phyloP scores from a whole-genome alignment of 2,329 filamentous ascomycete species.

The Dichotomopilus funicola region DNA sequence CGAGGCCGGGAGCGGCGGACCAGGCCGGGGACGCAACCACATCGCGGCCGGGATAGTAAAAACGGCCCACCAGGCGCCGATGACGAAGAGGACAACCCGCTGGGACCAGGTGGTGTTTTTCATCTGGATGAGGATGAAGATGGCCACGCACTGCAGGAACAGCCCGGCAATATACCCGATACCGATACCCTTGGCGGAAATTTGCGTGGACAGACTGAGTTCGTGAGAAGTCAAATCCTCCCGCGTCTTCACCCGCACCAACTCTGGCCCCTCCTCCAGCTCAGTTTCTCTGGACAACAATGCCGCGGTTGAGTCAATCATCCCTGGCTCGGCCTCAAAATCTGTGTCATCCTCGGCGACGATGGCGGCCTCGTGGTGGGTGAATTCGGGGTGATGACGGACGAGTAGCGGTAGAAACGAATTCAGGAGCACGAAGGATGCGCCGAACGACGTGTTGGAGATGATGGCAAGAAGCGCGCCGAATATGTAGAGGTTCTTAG shows the following conservation, averaged over 20 bases:
- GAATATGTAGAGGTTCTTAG: conserved; percentile 68
- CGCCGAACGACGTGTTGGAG: conserved; percentile 89
- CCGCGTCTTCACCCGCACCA: conserved; percentile 37
- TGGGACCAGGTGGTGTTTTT: conserved; percentile 78
- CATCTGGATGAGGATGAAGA: conserved; percentile 66
- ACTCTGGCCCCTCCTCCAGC: conserved; percentile 25
- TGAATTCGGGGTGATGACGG: conserved; percentile 63
- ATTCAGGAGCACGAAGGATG: conserved; percentile 91
- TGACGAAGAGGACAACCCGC: conserved; percentile 75
- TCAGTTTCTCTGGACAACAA: conserved; percentile 35
- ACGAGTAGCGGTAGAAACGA: conserved; percentile 90
- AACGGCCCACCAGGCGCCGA: conserved; percentile 86
- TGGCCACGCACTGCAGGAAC: conserved; percentile 73
- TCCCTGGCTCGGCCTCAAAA: conserved; percentile 24
- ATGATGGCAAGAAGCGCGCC: conserved; percentile 80
- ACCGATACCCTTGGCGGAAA: conserved; percentile 87
- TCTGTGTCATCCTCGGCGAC: conserved; percentile 25
- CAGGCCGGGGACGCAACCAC: conserved; percentile 83
- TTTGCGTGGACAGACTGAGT: conserved; percentile 76
- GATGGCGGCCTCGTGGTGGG: conserved; percentile 26
- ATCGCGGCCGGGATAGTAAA: conserved; percentile 85
- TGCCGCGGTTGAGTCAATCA: conserved; percentile 40
- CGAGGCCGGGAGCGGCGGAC: conserved; percentile 61
- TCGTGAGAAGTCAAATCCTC: conserved; percentile 55
- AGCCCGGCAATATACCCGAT: conserved; percentile 88